These are phyloP conservation scores for Mycena capillaripes DNA, from an alignment of 768 basidiomycete genomes.

Conservation along the genomic window DNA sequence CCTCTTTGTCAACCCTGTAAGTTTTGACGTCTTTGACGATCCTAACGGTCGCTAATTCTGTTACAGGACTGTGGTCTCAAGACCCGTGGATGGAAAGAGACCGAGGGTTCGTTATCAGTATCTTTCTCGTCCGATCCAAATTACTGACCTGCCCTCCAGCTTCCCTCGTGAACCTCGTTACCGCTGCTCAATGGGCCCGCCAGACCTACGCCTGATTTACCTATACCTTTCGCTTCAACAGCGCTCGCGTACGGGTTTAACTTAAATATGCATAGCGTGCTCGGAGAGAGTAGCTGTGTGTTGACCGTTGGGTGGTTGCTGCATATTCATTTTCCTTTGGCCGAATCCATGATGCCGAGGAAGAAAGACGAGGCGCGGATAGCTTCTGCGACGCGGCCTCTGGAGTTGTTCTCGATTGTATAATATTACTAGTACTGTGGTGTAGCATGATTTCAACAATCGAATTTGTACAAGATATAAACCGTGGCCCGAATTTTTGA, in stretches of 20 bases:
- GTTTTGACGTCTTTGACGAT: background rate
- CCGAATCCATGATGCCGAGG: background rate
- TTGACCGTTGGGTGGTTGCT: slow-evolving; percentile 71
- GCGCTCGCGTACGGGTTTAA: slow-evolving; percentile 81
- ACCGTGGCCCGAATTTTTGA: background rate
- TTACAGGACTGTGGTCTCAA: slow-evolving; percentile 91
- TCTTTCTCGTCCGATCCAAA: background rate
- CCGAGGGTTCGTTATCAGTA: slow-evolving; percentile 67
- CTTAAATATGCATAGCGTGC: slow-evolving; percentile 42
- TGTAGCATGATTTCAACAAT: slow-evolving; percentile 36
- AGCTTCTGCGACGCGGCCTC: slow-evolving; percentile 10
- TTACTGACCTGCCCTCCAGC: slow-evolving; percentile 51
- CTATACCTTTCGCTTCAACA: slow-evolving; percentile 87
- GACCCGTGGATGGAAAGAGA: slow-evolving; percentile 99
- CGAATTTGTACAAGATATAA: slow-evolving; percentile 10
- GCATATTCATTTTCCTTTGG: slow-evolving; percentile 47
- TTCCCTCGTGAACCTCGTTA: slow-evolving; percentile 88
- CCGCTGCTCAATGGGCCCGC: slow-evolving; percentile 95
- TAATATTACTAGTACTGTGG: slow-evolving; percentile 23
- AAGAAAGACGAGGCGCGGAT: slow-evolving; percentile 19
- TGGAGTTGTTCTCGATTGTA: slow-evolving; percentile 30
- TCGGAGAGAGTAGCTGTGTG: slow-evolving; percentile 47
- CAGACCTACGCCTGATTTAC: slow-evolving; percentile 77
- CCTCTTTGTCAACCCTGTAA: slow-evolving; percentile 88
- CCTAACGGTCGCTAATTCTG: background rate